A percentile compares a stretch with the other conserved stretches of the same genome.
Evolutionary conservation across 306 rosid species (phyloP).

Genomic region (Nissolia schottii): DNA sequence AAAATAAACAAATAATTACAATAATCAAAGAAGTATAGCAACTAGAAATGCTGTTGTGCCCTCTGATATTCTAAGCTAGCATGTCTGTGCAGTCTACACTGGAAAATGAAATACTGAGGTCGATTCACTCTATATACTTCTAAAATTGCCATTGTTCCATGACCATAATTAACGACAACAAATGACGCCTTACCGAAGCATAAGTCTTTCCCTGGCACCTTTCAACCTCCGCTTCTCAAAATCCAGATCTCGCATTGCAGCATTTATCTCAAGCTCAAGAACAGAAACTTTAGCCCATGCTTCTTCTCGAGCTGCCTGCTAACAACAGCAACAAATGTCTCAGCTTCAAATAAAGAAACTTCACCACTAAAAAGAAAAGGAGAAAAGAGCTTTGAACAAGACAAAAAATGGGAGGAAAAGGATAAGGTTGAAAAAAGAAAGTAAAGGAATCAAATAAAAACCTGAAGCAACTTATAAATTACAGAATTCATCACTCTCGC

Average conservation of each 20-base stretch:
- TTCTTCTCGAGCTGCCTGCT: constrained; percentile 99
- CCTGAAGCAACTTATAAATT: constrained; percentile 3
- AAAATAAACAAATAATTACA: neutral
- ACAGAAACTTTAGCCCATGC: constrained; percentile 96
- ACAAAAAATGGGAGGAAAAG: no score
- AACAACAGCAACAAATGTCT: constrained; percentile 52
- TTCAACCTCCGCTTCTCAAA: constrained; percentile 78
- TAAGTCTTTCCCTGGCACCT: constrained; percentile 89
- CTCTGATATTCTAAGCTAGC: neutral
- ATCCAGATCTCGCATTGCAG: constrained; percentile 83
- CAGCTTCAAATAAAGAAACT: constrained; percentile 23
- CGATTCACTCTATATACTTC: neutral
- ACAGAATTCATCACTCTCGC: constrained; percentile 1
- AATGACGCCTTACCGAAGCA: constrained; percentile 67
- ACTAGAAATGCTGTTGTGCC: neutral
- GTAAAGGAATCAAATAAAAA: neutral
- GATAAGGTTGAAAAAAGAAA: neutral
- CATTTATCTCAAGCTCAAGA: constrained; percentile 90
- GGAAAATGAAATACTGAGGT: neutral
- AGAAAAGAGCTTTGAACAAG: no score
- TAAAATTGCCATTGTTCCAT: constrained; percentile 7
- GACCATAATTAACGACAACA: neutral
- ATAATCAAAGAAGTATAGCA: neutral
- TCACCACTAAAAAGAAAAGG: neutral
- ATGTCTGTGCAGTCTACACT: neutral